Base-by-base conservation (phyloP, 2,329 filamentous ascomycete species). In the Trichoderma asperellum region DNA sequence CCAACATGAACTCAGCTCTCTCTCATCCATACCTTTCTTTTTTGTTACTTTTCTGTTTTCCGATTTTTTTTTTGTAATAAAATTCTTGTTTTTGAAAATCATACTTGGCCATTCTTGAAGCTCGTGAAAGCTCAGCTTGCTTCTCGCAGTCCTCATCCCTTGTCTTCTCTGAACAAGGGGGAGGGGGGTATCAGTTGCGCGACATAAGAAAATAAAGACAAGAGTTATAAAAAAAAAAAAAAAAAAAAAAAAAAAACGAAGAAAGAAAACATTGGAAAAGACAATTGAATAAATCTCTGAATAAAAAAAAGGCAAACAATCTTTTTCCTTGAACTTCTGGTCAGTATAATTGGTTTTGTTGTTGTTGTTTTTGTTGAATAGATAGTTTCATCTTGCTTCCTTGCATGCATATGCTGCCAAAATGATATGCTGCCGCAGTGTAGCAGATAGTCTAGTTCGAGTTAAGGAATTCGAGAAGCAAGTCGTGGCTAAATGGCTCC, bases 111-210 rank as follows among this genome's bases (percentile, higher is more conserved):
- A 62, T 62, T 29, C 43, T 14, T 16, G 5, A 16, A 53, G 43
- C 32, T 24, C 12, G 21, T 35, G 8, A 62, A 35, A 27, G 27
- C 59, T 35, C 55, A 35, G 14, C 12, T 14, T 27, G 16, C 35
- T 21, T 43, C 61, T 37, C 62, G 24, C 40, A 24, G n/a, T 58
- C 10, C 35, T 37, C 37, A 24, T 49, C 47, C 55, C 55, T 58
- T 34, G 21, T 40, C 57, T 37, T 16, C 35, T 47, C 37, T 47
- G 4, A 32, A 47, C 24, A 34, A 12, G 24, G 11, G 37, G 62
- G 35, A 32, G 2, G 62, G 62, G 43, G 62, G 62, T 65, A 65
- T 65, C 62, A 37, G 32, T 43, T 37, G 34, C 43, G n/a, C 43
- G 37, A 65, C 62, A 65, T 27, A 18, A 62, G 35, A 5, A 55